These are phyloP conservation scores for Penicillium brasilianum DNA, from an alignment of 2,329 filamentous ascomycete genomes.

Conservation along the genomic window DNA sequence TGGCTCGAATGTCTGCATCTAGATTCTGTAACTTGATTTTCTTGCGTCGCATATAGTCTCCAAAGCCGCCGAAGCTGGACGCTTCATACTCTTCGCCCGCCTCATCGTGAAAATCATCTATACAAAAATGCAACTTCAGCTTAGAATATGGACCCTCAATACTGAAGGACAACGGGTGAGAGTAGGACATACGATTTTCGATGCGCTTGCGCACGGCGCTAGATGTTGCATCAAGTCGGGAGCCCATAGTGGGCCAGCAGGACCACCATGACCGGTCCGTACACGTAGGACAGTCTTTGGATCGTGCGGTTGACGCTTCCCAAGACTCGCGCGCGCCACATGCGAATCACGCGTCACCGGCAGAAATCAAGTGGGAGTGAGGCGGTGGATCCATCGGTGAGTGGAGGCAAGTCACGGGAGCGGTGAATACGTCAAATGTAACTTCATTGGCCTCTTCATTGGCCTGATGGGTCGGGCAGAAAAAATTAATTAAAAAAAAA, in stretches of 20 bases:
- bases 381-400: constrained; percentile 26
- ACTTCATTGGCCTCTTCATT: constrained; percentile 30
- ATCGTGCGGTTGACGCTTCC: not conserved
- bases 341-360: constrained; percentile 26
- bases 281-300: not conserved
- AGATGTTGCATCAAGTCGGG: constrained; percentile 65
- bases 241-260: constrained; percentile 59
- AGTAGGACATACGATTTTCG: constrained; percentile 55
- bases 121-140: constrained; percentile 6
- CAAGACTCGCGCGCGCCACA: constrained; percentile 10
- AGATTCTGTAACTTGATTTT: constrained; percentile 97
- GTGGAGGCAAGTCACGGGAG: constrained; percentile 17
- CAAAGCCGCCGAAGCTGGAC: constrained; percentile 86
- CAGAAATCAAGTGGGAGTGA: constrained; percentile 17
- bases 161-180: not conserved
- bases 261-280: constrained; percentile 28
- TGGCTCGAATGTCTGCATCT: constrained; percentile 77
- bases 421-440: constrained; percentile 18
- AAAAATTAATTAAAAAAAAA: constrained; percentile 31
- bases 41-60: constrained; percentile 92
- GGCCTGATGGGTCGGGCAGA: constrained; percentile 23
- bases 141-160: constrained; percentile 17
- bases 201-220: constrained; percentile 66
- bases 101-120: constrained; percentile 77
- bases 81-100: constrained; percentile 87